Conservation (phyloP, 257 asterid genomes). For the Cordia subcordata region DNA sequence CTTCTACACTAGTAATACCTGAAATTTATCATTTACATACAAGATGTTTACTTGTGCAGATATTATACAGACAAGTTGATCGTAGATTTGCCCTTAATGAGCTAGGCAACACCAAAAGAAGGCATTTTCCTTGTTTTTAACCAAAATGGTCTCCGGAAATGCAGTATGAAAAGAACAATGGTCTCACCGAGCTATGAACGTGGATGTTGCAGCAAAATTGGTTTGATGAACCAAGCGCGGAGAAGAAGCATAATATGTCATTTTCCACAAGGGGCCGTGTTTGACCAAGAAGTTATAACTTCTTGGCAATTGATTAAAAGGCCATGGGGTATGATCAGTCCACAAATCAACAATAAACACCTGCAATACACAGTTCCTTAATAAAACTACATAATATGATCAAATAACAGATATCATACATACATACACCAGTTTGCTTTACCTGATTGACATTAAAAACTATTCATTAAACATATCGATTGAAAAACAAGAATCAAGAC, state of each 20-base stretch:
- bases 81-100: no score
- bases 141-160: not conserved
- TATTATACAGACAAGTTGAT: no score
- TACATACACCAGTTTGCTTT: not conserved
- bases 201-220: slow-evolving; percentile 94
- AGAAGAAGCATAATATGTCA: slow-evolving; percentile 87
- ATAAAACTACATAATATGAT: slow-evolving; percentile 3
- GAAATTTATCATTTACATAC: no score
- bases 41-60: no score
- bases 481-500: not conserved
- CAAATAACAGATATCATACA: slow-evolving; percentile 6
- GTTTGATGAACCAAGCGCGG: slow-evolving; percentile 90
- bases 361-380: slow-evolving; percentile 40
- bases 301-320: slow-evolving; percentile 92
- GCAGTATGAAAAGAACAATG: slow-evolving; percentile 7
- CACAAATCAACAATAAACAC: slow-evolving; percentile 88
- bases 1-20: no score
- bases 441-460: not conserved
- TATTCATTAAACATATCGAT: slow-evolving; percentile 6
- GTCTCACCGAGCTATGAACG: slow-evolving; percentile 90
- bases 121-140: not conserved
- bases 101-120: no score
- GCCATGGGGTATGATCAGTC: slow-evolving; percentile 99
- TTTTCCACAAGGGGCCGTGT: slow-evolving; percentile 85
- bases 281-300: slow-evolving; percentile 96